Conservation (phyloP, 192 early-diverging fungal species). For the Backusella mclennaniae region DNA sequence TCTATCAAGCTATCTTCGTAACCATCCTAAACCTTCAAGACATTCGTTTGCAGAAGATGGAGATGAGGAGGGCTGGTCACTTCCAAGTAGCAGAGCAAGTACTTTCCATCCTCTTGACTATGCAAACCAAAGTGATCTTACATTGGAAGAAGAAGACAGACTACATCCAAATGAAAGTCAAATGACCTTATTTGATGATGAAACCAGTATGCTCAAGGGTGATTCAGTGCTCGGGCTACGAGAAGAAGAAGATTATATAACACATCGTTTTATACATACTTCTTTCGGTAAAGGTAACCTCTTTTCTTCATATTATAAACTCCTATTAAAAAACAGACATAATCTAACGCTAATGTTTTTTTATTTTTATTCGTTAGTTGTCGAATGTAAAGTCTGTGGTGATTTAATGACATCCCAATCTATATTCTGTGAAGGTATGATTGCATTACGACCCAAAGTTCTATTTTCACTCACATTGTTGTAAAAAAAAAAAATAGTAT, state of each 20-base stretch:
- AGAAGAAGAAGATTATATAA: slow-evolving; percentile 25
- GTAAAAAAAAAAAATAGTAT: slow-evolving; percentile 10
- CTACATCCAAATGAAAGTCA: neutral
- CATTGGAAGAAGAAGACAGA: neutral
- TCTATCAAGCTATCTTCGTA: slow-evolving; percentile 10
- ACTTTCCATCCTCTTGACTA: slow-evolving; percentile 6
- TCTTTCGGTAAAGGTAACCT: slow-evolving; percentile 55
- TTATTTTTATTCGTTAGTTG: slow-evolving; percentile 25
- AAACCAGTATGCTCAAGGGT: slow-evolving; percentile 24
- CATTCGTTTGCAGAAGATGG: neutral
- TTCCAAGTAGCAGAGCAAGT: slow-evolving; percentile 2
- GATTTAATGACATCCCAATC: slow-evolving; percentile 44
- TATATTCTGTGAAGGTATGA: slow-evolving; percentile 53
- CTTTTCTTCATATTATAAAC: neutral
- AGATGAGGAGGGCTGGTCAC: neutral
- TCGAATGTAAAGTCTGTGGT: slow-evolving; percentile 52
- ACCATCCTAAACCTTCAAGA: neutral
- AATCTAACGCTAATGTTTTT: neutral
- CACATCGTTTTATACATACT: slow-evolving; percentile 56
- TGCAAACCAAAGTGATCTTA: slow-evolving; percentile 7
- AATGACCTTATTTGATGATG: slow-evolving; percentile 14
- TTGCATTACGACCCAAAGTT: neutral
- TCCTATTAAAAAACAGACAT: neutral
- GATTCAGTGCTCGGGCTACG: slow-evolving; percentile 12
- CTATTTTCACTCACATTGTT: neutral